Percentiles rank a stretch among this genome's conserved stretches.
Evolutionary conservation across 768 basidiomycete genomes (phyloP).

Genomic region (Psilocybe sp.): DNA sequence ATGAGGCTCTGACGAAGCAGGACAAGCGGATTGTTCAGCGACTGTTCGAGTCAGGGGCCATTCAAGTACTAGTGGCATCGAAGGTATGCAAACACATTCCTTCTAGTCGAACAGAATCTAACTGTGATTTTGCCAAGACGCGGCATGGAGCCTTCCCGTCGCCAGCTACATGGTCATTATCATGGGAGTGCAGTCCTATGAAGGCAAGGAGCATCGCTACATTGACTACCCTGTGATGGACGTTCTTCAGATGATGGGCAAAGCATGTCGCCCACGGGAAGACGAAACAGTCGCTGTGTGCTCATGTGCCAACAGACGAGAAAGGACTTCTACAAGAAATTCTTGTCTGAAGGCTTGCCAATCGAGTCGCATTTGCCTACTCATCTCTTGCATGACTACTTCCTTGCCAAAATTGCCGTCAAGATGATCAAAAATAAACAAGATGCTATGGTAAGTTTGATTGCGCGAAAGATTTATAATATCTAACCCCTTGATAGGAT

Average conservation of each 20-base stretch:
- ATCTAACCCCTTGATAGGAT: constrained; percentile 49
- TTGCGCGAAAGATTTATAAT: neutral
- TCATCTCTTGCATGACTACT: constrained; percentile 91
- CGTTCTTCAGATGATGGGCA: constrained; percentile 98
- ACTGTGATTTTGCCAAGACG: constrained; percentile 56
- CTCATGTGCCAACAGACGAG: constrained; percentile 97
- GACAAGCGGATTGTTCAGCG: constrained; percentile 94
- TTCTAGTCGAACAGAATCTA: neutral
- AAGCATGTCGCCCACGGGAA: constrained; percentile 87
- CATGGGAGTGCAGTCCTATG: constrained; percentile 98
- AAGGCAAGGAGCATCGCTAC: constrained; percentile 97
- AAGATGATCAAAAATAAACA: constrained; percentile 99
- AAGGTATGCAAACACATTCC: constrained; percentile 51
- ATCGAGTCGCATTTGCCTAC: constrained; percentile 95
- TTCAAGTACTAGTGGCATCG: constrained; percentile 91
- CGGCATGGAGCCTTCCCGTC: constrained; percentile 93
- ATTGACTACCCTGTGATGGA: constrained; percentile 98
- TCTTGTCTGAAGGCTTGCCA: constrained; percentile 93
- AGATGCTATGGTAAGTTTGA: constrained; percentile 76
- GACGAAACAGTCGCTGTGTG: constrained; percentile 93
- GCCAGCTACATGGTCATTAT: constrained; percentile 97
- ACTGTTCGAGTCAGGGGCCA: constrained; percentile 90
- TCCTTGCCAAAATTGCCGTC: constrained; percentile 96
- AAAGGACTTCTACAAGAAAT: constrained; percentile 99
- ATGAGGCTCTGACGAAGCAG: constrained; percentile 88